Percentiles rank a stretch among this genome's conserved stretches.
Evolutionary conservation across 768 basidiomycete species (phyloP).

Genomic region (Trametes villosa): DNA sequence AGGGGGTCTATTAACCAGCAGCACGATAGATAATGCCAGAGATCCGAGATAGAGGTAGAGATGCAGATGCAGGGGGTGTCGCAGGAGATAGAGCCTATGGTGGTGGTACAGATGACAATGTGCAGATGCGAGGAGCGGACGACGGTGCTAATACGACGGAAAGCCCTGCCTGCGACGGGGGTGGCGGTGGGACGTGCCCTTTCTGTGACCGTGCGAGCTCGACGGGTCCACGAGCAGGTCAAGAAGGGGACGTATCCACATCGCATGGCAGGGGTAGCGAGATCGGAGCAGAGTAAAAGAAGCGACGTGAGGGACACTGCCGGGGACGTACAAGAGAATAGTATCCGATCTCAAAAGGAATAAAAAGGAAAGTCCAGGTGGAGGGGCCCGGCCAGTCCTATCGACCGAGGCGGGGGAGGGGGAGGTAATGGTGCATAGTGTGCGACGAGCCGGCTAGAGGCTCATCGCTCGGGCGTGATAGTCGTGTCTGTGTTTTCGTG

Average conservation of each 20-base stretch:
- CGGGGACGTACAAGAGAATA: neutral
- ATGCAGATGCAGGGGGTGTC: conserved; percentile 11
- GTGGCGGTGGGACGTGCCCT: neutral
- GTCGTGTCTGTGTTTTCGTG: conserved; percentile 25
- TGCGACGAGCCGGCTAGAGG: neutral
- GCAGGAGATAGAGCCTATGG: conserved; percentile 12
- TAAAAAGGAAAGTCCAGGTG: conserved; percentile 2
- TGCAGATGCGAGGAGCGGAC: neutral
- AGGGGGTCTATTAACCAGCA: conserved; percentile 3
- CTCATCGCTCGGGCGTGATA: conserved; percentile 17
- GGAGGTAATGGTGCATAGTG: neutral
- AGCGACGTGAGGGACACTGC: neutral
- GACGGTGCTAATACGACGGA: neutral
- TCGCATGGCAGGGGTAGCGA: neutral
- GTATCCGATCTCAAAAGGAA: neutral
- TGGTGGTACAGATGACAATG: conserved; percentile 9
- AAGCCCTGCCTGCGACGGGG: neutral
- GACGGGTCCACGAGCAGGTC: neutral
- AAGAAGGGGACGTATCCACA: neutral
- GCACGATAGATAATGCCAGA: conserved; percentile 1
- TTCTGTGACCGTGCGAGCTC: neutral
- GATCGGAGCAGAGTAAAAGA: neutral
- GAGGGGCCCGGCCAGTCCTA: neutral
- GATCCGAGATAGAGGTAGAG: neutral
- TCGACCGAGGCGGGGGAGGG: neutral